A percentile compares a stretch with the other conserved stretches of the same genome.
Conservation (phyloP, 306 rosid species). For the Leucaena leucocephala region DNA sequence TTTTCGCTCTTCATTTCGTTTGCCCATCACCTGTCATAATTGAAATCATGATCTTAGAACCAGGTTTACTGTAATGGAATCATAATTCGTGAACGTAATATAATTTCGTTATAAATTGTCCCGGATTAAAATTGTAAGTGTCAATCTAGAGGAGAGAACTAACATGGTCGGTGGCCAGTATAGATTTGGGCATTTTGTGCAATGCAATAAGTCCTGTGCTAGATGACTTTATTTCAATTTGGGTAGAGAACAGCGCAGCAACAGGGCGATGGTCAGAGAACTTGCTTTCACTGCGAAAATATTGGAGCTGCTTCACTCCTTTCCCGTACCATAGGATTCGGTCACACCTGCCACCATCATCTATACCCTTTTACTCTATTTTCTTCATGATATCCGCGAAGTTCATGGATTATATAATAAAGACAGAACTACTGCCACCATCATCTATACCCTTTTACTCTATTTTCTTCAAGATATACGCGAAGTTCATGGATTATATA, state of each 20-base stretch:
- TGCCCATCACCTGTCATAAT: conserved; percentile 38
- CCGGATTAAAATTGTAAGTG: not conserved
- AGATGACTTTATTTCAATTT: conserved; percentile 53
- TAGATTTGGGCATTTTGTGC: conserved; percentile 13
- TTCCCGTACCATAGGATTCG: conserved; percentile 92
- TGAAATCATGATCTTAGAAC: conserved; percentile 8
- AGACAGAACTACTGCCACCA: not conserved
- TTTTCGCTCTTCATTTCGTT: conserved; percentile 39
- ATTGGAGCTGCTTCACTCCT: conserved; percentile 83
- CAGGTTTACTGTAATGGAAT: conserved; percentile 3
- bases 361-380: conserved; percentile 4
- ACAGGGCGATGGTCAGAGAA: conserved; percentile 98
- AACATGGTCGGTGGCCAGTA: conserved; percentile 37
- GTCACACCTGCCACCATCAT: conserved; percentile 73
- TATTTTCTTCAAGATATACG: conserved; percentile 10
- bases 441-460: conserved; percentile 10
- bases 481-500: not conserved
- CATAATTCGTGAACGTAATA: not conserved
- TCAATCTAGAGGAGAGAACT: conserved; percentile 38
- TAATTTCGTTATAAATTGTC: not conserved
- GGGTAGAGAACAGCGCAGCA: conserved; percentile 84
- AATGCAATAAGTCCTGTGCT: conserved; percentile 43
- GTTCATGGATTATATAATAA: not conserved
- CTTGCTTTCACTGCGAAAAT: conserved; percentile 85
- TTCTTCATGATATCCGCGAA: conserved; percentile 2